Evolutionary conservation across 2,329 filamentous ascomycete species (phyloP).

Genomic region (Ophioceras dolichostomum): DNA sequence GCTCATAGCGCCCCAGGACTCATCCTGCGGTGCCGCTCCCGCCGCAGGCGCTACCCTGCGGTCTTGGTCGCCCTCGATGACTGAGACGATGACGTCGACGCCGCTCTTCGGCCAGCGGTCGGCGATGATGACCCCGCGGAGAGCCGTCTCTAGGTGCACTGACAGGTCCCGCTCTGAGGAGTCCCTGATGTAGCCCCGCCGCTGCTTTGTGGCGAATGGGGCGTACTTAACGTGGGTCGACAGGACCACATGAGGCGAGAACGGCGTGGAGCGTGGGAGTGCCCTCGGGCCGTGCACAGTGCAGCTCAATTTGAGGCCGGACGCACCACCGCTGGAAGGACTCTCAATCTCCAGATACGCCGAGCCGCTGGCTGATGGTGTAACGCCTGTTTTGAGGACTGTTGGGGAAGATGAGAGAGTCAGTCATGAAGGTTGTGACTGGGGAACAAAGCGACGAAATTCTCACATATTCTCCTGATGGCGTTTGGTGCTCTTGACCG

Average conservation of each 20-base stretch:
- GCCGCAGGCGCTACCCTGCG: constrained; percentile 18
- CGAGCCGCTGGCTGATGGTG: constrained; percentile 86
- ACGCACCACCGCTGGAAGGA: constrained; percentile 23
- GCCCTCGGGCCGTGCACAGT: constrained; percentile 89
- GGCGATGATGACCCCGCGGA: constrained; percentile 80
- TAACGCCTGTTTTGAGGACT: constrained; percentile 87
- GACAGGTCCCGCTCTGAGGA: constrained; percentile 78
- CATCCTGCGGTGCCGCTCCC: constrained; percentile 35
- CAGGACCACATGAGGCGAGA: constrained; percentile 84
- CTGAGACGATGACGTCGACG: constrained; percentile 86
- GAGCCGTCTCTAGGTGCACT: constrained; percentile 80
- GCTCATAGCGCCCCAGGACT: constrained; percentile 82
- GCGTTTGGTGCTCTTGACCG: constrained; percentile 52
- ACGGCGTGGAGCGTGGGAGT: constrained; percentile 77
- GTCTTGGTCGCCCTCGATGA: constrained; percentile 88
- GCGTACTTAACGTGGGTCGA: constrained; percentile 94
- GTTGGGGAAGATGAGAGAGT: constrained; percentile 5
- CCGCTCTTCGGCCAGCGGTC: constrained; percentile 98
- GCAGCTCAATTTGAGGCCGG: constrained; percentile 78
- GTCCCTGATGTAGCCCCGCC: constrained; percentile 79
- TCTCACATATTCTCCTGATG: constrained; percentile 77
- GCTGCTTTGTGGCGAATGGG: constrained; percentile 74
- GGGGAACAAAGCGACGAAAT: background rate
- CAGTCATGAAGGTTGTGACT: background rate
- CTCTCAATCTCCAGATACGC: constrained; percentile 65